Percentiles rank a stretch among this genome's conserved stretches.
These are phyloP conservation scores for Gossypium thurberi DNA, from an alignment of 345 rosid species.

Conservation along the genomic window DNA sequence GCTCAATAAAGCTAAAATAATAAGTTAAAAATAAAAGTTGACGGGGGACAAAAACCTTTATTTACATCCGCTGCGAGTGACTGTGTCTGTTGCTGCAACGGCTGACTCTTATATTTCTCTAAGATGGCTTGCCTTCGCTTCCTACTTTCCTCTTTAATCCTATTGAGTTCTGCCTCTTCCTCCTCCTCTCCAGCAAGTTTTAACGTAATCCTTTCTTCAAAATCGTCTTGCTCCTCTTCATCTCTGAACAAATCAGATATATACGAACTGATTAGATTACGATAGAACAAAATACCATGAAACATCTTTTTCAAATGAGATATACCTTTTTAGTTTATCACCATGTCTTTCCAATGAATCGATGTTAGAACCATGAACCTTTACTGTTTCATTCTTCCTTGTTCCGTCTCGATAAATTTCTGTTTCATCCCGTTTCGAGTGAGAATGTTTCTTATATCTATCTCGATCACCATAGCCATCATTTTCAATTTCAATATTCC, in stretches of 20 bases:
- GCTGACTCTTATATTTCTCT: slow-evolving; percentile 60
- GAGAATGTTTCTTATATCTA: slow-evolving; percentile 28
- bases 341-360: slow-evolving; percentile 27
- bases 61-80: slow-evolving; percentile 23
- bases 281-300: not conserved
- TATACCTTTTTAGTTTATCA: slow-evolving; percentile 43
- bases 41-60: slow-evolving; percentile 30
- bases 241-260: slow-evolving; percentile 32
- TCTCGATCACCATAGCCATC: slow-evolving; percentile 23
- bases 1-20: not conserved
- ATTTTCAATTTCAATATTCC: slow-evolving; percentile 35
- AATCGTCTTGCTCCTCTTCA: slow-evolving; percentile 55
- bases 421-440: slow-evolving; percentile 24
- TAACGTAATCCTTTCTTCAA: slow-evolving; percentile 52
- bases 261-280: not conserved
- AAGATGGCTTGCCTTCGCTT: slow-evolving; percentile 73
- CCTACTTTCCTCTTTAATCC: slow-evolving; percentile 89
- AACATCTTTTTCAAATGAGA: not conserved
- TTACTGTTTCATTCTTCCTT: slow-evolving; percentile 26
- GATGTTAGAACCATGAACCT: slow-evolving; percentile 26
- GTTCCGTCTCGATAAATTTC: slow-evolving; percentile 21
- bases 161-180: slow-evolving; percentile 84
- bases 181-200: slow-evolving; percentile 64
- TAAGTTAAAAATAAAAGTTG: not conserved
- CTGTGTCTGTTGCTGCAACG: slow-evolving; percentile 37